A percentile compares a stretch with the other conserved stretches of the same genome.
These are phyloP conservation scores for Ilex aquifolium DNA, from an alignment of 257 asterid species.

Conservation along the genomic window DNA sequence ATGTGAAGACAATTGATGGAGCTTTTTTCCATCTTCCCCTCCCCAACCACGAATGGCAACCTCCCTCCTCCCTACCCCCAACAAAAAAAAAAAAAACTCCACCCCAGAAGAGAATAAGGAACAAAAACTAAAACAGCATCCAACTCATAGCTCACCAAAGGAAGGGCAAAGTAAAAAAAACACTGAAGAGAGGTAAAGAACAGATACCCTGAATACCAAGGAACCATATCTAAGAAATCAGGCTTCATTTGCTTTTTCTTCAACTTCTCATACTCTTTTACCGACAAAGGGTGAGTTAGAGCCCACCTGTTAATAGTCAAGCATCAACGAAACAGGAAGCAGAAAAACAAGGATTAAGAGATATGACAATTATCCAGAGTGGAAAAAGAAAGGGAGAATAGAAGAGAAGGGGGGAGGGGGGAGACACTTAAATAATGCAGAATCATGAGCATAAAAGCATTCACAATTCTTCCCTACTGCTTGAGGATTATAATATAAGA, in stretches of 20 bases:
- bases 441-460: too few species aligned
- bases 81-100: background rate
- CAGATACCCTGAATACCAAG: constrained; percentile 96
- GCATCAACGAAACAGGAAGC: constrained; percentile 4
- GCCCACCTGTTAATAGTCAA: constrained; percentile 71
- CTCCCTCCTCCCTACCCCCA: background rate
- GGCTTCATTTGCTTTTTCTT: constrained; percentile 93
- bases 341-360: background rate
- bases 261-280: constrained; percentile 72
- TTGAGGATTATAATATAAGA: too few species aligned
- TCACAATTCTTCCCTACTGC: too few species aligned
- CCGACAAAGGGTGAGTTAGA: constrained; percentile 88
- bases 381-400: background rate
- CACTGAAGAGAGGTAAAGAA: constrained; percentile 1
- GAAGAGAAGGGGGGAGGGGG: background rate
- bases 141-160: too few species aligned
- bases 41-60: background rate
- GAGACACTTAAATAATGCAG: constrained; percentile 2
- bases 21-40: background rate
- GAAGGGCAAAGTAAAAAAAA: background rate
- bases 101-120: background rate
- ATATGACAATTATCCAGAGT: background rate
- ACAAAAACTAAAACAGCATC: background rate
- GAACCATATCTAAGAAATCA: constrained; percentile 95
- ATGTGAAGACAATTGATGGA: constrained; percentile 1